Percentiles rank a stretch among this genome's conserved stretches.
Evolutionary conservation across 176 grass and related monocot species (phyloP).

Genomic region (Chrysopogon serrulatus): DNA sequence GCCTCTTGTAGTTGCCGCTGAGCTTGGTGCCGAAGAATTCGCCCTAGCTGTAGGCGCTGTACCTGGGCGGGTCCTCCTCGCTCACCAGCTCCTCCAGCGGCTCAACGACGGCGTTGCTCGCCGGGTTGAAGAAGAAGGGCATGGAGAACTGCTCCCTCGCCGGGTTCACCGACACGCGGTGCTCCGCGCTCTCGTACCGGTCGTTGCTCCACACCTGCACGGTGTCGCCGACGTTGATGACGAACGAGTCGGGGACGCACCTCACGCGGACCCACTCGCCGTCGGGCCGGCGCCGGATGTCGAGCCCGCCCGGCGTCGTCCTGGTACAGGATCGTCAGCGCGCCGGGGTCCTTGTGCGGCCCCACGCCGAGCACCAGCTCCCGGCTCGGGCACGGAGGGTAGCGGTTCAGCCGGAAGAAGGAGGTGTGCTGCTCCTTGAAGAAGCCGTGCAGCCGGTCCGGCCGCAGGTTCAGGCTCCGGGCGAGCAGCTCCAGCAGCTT

Average conservation of each 20-base stretch:
- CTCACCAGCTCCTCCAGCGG: conserved; percentile 53
- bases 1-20: too few relatives aligned
- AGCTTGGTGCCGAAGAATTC: too few relatives aligned
- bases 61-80: too few relatives aligned
- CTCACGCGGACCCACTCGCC: conserved; percentile 80
- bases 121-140: conserved; percentile 71
- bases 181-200: conserved; percentile 85
- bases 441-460: conserved; percentile 56
- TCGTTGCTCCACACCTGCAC: too few relatives aligned
- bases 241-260: conserved; percentile 47
- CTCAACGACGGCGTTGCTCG: conserved; percentile 39
- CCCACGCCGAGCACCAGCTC: conserved; percentile 33
- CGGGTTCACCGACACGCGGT: conserved; percentile 59
- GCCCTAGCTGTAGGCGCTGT: too few relatives aligned
- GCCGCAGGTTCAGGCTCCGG: conserved; percentile 44
- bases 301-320: conserved; percentile 77
- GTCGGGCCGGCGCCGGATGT: conserved; percentile 59
- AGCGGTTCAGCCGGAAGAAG: neutral
- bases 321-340: conserved; percentile 76
- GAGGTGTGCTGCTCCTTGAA: conserved; percentile 31
- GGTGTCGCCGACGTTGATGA: conserved; percentile 76
- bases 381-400: neutral
- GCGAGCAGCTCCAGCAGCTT: conserved; percentile 71
- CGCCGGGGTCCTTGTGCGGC: conserved; percentile 80
- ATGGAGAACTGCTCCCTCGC: conserved; percentile 66